Conservation (phyloP, 1,284 basidiomycete species). For the Prillingera fragicola region DNA sequence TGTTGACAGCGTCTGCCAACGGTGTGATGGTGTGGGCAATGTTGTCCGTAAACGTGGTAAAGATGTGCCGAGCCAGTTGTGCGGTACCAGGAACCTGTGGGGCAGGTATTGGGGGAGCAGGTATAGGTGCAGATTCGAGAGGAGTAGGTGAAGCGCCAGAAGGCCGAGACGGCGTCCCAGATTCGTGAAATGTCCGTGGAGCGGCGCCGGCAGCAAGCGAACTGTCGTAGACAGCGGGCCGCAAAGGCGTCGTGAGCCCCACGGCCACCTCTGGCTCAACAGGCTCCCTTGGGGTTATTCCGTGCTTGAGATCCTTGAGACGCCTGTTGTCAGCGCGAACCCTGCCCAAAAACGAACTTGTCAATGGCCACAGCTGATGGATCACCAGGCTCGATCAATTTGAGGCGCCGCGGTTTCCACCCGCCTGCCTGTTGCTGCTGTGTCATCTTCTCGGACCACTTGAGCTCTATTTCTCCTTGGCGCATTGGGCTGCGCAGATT, state of each 20-base stretch:
- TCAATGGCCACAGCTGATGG: constrained; percentile 24
- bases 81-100: no score
- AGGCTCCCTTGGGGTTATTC: no score
- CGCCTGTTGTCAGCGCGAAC: constrained; percentile 12
- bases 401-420: constrained; percentile 16
- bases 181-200: no score
- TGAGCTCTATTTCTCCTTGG: constrained; percentile 25
- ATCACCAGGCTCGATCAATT: constrained; percentile 11
- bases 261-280: no score
- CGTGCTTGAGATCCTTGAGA: constrained; percentile 3
- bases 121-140: no score
- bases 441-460: constrained; percentile 30
- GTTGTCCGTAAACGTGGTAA: constrained; percentile 11
- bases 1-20: constrained; percentile 15
- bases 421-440: constrained; percentile 18
- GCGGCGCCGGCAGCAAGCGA: no score
- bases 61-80: constrained; percentile 2
- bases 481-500: constrained; percentile 27
- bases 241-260: no score
- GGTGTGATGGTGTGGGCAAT: constrained; percentile 23
- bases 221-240: no score
- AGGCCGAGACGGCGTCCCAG: no score
- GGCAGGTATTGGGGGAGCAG: no score
- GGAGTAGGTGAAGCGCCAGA: no score
- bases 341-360: constrained; percentile 20